These are phyloP conservation scores for Cicer cuneatum DNA, from an alignment of 306 rosid species.

Conservation along the genomic window DNA sequence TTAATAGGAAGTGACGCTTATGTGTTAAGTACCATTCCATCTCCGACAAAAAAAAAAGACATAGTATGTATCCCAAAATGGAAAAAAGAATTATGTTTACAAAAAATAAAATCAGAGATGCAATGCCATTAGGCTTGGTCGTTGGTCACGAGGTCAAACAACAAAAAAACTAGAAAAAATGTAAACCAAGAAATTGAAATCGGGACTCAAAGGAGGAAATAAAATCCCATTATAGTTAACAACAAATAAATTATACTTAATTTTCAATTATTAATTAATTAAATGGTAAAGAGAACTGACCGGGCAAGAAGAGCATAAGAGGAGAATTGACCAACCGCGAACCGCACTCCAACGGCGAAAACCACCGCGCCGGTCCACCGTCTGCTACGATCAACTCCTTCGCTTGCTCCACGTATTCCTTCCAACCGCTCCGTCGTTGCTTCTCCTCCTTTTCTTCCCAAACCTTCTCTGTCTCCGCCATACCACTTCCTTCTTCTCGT, in stretches of 20 bases:
- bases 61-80: too few relatives aligned
- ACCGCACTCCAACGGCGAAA: conserved; percentile 73
- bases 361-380: conserved; percentile 89
- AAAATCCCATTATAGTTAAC: neutral
- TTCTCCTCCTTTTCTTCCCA: conserved; percentile 36
- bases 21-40: too few relatives aligned
- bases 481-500: neutral
- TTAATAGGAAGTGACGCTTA: too few relatives aligned
- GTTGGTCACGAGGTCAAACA: neutral
- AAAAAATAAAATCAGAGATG: too few relatives aligned
- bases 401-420: conserved; percentile 61
- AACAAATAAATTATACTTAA: neutral
- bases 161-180: neutral
- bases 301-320: conserved; percentile 78
- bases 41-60: too few relatives aligned
- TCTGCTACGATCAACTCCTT: conserved; percentile 56
- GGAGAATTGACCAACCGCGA: conserved; percentile 64
- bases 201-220: neutral
- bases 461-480: neutral
- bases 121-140: too few relatives aligned
- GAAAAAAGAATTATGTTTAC: too few relatives aligned
- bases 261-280: neutral
- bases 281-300: conserved; percentile 43
- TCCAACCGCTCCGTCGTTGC: conserved; percentile 43
- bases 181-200: neutral